Conservation (phyloP, 768 basidiomycete genomes). For the Artomyces pyxidatus region DNA sequence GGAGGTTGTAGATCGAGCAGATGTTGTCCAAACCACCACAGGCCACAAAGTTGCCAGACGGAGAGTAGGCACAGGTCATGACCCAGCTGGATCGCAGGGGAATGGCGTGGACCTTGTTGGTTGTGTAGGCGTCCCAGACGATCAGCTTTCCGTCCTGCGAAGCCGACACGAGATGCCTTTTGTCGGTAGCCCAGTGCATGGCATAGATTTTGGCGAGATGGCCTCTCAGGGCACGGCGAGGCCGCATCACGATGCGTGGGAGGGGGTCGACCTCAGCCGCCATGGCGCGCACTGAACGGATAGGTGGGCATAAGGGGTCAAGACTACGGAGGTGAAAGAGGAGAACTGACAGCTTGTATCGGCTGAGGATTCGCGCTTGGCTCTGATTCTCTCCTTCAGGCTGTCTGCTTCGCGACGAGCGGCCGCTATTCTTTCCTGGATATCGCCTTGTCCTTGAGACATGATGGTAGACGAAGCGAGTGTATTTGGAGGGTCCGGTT, state of each 20-base stretch:
- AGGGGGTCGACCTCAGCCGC: constrained; percentile 93
- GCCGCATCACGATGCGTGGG: constrained; percentile 95
- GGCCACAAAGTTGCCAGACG: constrained; percentile 94
- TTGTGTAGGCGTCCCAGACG: constrained; percentile 99
- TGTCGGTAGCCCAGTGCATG: constrained; percentile 98
- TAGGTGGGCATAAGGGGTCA: constrained; percentile 12
- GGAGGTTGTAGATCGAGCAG: constrained; percentile 95
- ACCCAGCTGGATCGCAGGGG: constrained; percentile 98
- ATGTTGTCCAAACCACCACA: constrained; percentile 99
- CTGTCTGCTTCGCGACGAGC: constrained; percentile 95
- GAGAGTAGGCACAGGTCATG: constrained; percentile 99
- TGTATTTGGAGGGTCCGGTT: neutral
- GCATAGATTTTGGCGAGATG: constrained; percentile 99
- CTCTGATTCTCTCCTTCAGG: constrained; percentile 97
- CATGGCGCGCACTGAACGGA: constrained; percentile 87
- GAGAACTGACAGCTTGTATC: constrained; percentile 82
- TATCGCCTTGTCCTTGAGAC: constrained; percentile 78
- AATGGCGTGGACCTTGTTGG: constrained; percentile 99
- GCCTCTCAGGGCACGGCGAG: constrained; percentile 89
- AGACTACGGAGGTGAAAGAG: constrained; percentile 1
- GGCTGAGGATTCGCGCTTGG: constrained; percentile 93
- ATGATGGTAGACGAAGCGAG: constrained; percentile 27
- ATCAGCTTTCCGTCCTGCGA: constrained; percentile 99
- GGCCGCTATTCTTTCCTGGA: constrained; percentile 90
- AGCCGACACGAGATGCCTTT: constrained; percentile 97